These are phyloP conservation scores for Boletus holoroseus DNA, from an alignment of 1,284 basidiomycete species.

Conservation along the genomic window DNA sequence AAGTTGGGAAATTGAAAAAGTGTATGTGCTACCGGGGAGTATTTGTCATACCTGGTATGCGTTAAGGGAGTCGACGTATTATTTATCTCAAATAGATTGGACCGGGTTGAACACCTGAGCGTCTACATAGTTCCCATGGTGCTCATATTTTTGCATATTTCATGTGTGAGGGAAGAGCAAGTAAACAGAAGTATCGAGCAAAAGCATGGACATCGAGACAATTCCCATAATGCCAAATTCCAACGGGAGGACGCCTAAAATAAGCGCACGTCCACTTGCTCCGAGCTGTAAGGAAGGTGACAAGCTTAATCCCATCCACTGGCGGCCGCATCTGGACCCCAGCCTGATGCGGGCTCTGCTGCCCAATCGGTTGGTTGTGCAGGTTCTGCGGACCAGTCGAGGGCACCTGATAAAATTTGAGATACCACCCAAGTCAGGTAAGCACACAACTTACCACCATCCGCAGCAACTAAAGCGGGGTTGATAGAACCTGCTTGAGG, in stretches of 20 bases:
- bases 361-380: conserved; percentile 73
- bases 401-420: conserved; percentile 45
- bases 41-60: too few species aligned
- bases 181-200: conserved; percentile 16
- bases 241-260: neutral
- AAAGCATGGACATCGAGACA: conserved; percentile 20
- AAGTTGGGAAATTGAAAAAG: too few species aligned
- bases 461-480: conserved; percentile 60
- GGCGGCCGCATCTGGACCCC: conserved; percentile 49
- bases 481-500: conserved; percentile 68
- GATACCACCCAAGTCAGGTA: neutral
- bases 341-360: conserved; percentile 63
- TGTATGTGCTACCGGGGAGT: too few species aligned
- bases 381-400: conserved; percentile 82
- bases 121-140: neutral
- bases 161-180: conserved; percentile 13
- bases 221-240: conserved; percentile 12
- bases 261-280: conserved; percentile 1
- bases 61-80: too few species aligned
- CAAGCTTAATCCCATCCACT: conserved; percentile 55
- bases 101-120: neutral
- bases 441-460: conserved; percentile 50
- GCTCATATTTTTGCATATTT: conserved; percentile 18
- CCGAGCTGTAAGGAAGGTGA: conserved; percentile 4
- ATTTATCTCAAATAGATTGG: too few species aligned